A percentile compares a stretch with the other conserved stretches of the same genome.
phyloP scores from a whole-genome alignment of 23 red algal species.

The Gracilariopsis chorda region DNA sequence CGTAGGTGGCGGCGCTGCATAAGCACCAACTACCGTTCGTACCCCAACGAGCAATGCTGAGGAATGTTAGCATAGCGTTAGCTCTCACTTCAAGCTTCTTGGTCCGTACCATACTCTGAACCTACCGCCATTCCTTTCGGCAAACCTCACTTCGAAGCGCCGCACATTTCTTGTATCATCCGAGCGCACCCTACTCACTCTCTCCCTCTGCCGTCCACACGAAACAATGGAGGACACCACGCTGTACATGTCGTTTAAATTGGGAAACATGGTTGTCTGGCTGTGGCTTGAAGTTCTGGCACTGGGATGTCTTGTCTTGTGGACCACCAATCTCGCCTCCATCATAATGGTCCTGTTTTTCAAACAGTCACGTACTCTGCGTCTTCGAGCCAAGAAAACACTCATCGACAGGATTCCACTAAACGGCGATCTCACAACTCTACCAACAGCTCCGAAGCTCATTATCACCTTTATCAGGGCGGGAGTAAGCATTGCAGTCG shows the following conservation, averaged over 20 bases:
- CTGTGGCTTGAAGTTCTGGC: constrained; percentile 4
- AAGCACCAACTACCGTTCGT: too few species aligned
- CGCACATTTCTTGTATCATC: too few species aligned
- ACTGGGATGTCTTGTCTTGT: background rate
- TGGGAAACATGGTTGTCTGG: constrained; percentile 9
- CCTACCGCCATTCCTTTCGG: too few species aligned
- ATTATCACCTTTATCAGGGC: background rate
- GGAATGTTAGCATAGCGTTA: too few species aligned
- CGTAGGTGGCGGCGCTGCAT: too few species aligned
- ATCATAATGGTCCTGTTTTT: background rate
- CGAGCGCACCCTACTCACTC: too few species aligned
- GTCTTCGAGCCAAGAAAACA: background rate
- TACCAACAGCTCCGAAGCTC: background rate
- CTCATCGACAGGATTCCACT: background rate
- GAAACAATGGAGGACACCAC: background rate
- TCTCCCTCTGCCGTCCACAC: too few species aligned
- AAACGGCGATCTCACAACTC: background rate
- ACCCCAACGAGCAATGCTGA: too few species aligned
- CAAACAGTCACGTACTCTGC: background rate
- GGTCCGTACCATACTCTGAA: too few species aligned
- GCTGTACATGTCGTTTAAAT: background rate
- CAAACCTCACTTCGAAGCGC: too few species aligned
- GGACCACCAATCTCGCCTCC: background rate
- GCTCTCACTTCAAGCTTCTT: too few species aligned
- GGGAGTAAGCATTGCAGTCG: background rate